Percentiles rank a stretch among this genome's conserved stretches.
Evolutionary conservation across 371 early-diverging fungal species (phyloP).

Genomic region (Mucor irregularis): DNA sequence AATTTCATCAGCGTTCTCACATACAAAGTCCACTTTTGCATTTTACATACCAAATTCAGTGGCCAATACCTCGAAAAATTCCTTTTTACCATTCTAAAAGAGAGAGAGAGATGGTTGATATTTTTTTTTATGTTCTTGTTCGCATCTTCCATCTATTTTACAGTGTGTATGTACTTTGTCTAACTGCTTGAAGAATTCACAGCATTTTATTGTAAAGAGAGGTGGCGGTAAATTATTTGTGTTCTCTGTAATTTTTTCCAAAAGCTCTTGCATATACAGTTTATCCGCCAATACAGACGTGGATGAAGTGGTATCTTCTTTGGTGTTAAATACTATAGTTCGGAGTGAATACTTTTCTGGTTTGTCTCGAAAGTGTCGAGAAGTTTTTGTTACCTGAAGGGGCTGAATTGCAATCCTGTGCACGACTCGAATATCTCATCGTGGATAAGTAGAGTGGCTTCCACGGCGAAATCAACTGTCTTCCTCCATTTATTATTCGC

Average conservation of each 20-base stretch:
- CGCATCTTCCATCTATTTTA: neutral
- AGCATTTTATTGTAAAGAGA: constrained; percentile 59
- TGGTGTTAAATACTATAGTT: neutral
- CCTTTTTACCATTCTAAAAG: constrained; percentile 42
- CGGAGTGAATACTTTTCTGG: too few relatives aligned
- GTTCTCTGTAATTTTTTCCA: constrained; percentile 12
- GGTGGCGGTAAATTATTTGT: constrained; percentile 42
- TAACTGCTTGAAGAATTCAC: constrained; percentile 62
- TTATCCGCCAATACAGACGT: neutral
- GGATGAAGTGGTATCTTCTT: neutral
- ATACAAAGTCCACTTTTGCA: too few relatives aligned
- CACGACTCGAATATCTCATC: too few relatives aligned
- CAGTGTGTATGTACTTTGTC: constrained; percentile 39
- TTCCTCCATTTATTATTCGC: too few relatives aligned
- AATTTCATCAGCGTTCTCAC: too few relatives aligned
- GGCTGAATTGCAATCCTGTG: too few relatives aligned
- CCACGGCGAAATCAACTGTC: too few relatives aligned
- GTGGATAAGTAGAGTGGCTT: too few relatives aligned
- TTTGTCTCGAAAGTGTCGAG: too few relatives aligned
- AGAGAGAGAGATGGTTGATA: neutral
- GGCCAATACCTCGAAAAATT: constrained; percentile 59
- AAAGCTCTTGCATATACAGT: constrained; percentile 6
- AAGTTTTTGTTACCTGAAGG: too few relatives aligned
- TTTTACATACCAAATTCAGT: constrained; percentile 56
- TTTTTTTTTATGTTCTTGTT: neutral